phyloP scores from a whole-genome alignment of 192 early-diverging fungal genomes.

The Coemansia sp. region DNA sequence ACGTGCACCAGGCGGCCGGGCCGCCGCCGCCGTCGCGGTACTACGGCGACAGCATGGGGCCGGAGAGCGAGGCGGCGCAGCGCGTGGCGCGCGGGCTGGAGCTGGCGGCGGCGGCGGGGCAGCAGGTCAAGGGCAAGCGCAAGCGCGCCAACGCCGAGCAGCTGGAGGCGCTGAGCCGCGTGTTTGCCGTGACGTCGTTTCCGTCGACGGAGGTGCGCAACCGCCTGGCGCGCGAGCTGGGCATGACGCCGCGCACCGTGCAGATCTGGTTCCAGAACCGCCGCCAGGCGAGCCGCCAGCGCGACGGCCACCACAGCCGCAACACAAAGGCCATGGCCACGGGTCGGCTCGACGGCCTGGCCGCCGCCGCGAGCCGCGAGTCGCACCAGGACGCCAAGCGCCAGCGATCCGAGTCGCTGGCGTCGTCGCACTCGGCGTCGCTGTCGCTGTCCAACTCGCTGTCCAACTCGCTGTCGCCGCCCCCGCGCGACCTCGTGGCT shows the following conservation, averaged over 20 bases:
- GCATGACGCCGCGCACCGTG: slow-evolving; percentile 86
- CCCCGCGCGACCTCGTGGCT: neutral
- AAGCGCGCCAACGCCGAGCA: slow-evolving; percentile 77
- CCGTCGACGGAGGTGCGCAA: slow-evolving; percentile 79
- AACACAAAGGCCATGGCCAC: slow-evolving; percentile 44
- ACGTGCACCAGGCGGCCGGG: neutral
- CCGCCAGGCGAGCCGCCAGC: slow-evolving; percentile 70
- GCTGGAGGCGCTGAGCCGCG: slow-evolving; percentile 67
- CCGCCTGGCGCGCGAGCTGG: slow-evolving; percentile 69
- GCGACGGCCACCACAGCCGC: slow-evolving; percentile 51
- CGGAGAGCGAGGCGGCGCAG: neutral
- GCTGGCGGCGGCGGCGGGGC: slow-evolving; percentile 15
- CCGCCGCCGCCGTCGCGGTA: slow-evolving; percentile 4
- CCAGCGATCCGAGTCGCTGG: neutral
- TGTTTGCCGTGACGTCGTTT: slow-evolving; percentile 74
- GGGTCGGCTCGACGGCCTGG: no score
- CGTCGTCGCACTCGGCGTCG: neutral
- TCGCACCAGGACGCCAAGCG: no score
- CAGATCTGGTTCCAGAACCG: slow-evolving; percentile 99
- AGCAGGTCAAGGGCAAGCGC: slow-evolving; percentile 64
- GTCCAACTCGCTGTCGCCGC: slow-evolving; percentile 1
- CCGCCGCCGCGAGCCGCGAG: no score
- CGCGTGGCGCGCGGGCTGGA: neutral
- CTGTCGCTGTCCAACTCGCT: no score
- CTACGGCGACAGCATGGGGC: neutral